phyloP scores from a whole-genome alignment of 768 basidiomycete species.

The Tephrocybe sp. region DNA sequence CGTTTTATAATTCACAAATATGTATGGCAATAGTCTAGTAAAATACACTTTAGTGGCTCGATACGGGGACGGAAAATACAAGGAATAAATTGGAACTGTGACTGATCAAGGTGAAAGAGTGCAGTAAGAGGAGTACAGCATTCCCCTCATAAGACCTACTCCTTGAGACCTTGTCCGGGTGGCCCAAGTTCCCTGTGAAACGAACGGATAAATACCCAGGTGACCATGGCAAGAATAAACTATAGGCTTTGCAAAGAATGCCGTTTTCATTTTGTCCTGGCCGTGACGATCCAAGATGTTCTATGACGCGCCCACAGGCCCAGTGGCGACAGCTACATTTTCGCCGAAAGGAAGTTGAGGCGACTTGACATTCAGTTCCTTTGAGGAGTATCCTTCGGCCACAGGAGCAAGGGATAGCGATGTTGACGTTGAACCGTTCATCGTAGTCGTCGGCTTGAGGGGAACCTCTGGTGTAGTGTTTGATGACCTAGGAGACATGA shows the following conservation, averaged over 20 bases:
- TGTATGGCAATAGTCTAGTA: conserved; percentile 35
- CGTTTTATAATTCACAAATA: conserved; percentile 17
- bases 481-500: conserved; percentile 43
- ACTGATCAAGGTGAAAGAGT: conserved; percentile 8
- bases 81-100: conserved; percentile 21
- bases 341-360: conserved; percentile 65
- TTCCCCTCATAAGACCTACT: conserved; percentile 16
- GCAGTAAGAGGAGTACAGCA: conserved; percentile 13
- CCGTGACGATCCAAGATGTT: conserved; percentile 9
- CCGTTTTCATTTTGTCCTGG: conserved; percentile 12
- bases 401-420: conserved; percentile 28
- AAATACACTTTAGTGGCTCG: conserved; percentile 37
- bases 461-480: conserved; percentile 35
- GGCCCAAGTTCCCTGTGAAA: conserved; percentile 29
- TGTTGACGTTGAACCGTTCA: conserved; percentile 32
- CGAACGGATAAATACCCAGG: conserved; percentile 45
- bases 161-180: conserved; percentile 17
- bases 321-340: conserved; percentile 53
- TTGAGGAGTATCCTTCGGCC: conserved; percentile 35
- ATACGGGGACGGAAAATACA: conserved; percentile 35
- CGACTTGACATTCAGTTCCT: conserved; percentile 53
- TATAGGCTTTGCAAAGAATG: conserved; percentile 15
- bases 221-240: conserved; percentile 29
- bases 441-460: conserved; percentile 39
- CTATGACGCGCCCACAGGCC: conserved; percentile 41